Evolutionary conservation across 331 rosid species (phyloP).

Genomic region (Acacia concinna): DNA sequence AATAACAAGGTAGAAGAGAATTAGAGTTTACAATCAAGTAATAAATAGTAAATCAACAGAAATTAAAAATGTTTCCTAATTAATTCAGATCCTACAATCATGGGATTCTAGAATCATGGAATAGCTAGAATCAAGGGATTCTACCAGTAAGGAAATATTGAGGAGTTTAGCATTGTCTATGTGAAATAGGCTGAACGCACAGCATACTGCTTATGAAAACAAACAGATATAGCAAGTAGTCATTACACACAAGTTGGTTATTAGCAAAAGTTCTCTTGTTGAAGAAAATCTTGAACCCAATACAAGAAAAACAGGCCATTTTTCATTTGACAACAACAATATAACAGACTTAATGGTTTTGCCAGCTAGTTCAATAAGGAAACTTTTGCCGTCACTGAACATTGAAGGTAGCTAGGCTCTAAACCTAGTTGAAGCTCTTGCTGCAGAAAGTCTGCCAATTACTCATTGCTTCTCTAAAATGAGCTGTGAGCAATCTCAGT

Average conservation of each 20-base stretch:
- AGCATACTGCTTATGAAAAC: neutral
- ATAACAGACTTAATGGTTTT: neutral
- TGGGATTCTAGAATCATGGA: too few relatives aligned
- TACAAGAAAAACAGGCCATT: neutral
- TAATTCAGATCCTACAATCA: too few relatives aligned
- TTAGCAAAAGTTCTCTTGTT: neutral
- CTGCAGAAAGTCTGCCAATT: neutral
- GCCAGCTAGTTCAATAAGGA: neutral
- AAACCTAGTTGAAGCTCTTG: neutral
- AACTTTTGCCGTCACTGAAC: neutral
- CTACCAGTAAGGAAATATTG: slow-evolving; percentile 6
- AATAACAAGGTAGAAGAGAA: too few relatives aligned
- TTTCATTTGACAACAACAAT: slow-evolving; percentile 7
- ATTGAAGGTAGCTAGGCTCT: neutral
- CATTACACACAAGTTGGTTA: neutral
- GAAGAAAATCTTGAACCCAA: neutral
- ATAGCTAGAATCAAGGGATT: too few relatives aligned
- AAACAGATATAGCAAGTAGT: slow-evolving; percentile 7
- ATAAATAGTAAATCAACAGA: too few relatives aligned
- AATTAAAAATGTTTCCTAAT: too few relatives aligned
- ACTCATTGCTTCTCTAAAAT: neutral
- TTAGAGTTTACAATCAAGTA: too few relatives aligned
- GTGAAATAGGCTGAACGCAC: neutral
- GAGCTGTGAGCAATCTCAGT: neutral
- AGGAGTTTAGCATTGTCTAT: neutral